Evolutionary conservation across 2,329 filamentous ascomycete species (phyloP).

Genomic region (Botrytis fragariae): DNA sequence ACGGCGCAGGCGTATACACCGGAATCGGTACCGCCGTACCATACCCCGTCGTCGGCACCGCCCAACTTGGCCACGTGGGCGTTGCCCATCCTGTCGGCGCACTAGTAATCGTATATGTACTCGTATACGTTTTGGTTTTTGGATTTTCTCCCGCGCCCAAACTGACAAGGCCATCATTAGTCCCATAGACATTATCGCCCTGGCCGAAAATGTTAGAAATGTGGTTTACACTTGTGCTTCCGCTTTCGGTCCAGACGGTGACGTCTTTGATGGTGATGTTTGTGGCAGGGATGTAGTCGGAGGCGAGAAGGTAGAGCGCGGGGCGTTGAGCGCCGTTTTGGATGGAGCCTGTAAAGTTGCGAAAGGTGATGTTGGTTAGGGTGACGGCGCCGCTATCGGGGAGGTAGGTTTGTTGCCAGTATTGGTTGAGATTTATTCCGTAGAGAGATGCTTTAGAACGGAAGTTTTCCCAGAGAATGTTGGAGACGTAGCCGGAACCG

Average conservation of each 20-base stretch:
- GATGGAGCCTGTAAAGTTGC: conserved; percentile 34
- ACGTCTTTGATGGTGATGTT: conserved; percentile 40
- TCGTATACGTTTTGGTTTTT: conserved; percentile 34
- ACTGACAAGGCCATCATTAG: conserved; percentile 25
- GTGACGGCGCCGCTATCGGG: conserved; percentile 34
- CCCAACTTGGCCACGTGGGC: conserved; percentile 25
- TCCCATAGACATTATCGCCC: conserved; percentile 35
- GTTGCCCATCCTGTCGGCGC: conserved; percentile 33
- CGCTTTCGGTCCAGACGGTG: conserved; percentile 39
- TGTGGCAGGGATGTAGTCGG: conserved; percentile 37
- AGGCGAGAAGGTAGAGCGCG: conserved; percentile 38
- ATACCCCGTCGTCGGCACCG: background rate
- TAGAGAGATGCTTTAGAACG: conserved; percentile 32
- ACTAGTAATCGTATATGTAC: conserved; percentile 36
- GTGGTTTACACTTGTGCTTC: conserved; percentile 35
- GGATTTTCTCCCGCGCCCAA: conserved; percentile 18
- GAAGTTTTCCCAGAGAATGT: conserved; percentile 39
- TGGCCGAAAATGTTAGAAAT: conserved; percentile 41
- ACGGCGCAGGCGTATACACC: conserved; percentile 36
- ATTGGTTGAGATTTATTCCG: conserved; percentile 33
- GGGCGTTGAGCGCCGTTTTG: conserved; percentile 35
- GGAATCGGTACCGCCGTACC: conserved; percentile 32
- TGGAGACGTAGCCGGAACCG: conserved; percentile 40
- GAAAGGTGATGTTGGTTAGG: conserved; percentile 32
- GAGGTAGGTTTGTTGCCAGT: conserved; percentile 31